Percentiles rank a stretch among this genome's conserved stretches.
phyloP scores from a whole-genome alignment of 768 basidiomycete species.

The Crucibulum laeve region DNA sequence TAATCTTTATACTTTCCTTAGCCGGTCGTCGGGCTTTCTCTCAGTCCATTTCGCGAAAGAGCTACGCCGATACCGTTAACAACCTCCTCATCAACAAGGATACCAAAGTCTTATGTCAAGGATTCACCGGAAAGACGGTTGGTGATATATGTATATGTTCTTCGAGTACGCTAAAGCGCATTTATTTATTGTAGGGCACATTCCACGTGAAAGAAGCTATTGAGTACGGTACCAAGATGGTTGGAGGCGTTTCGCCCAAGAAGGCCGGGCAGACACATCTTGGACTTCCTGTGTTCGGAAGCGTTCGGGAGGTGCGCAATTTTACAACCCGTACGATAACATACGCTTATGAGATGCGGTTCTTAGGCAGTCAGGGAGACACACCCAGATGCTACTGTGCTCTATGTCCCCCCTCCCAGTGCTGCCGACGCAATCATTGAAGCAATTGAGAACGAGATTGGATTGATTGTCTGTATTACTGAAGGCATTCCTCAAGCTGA shows the following conservation, averaged over 20 bases:
- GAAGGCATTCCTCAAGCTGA: slow-evolving; percentile 98
- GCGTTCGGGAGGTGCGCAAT: slow-evolving; percentile 75
- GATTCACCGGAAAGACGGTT: slow-evolving; percentile 94
- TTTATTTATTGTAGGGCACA: slow-evolving; percentile 59
- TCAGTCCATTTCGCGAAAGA: slow-evolving; percentile 64
- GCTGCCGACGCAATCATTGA: slow-evolving; percentile 98
- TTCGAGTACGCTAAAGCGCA: not conserved
- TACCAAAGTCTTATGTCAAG: slow-evolving; percentile 91
- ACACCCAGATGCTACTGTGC: slow-evolving; percentile 88
- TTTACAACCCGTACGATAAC: not conserved
- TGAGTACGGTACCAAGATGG: slow-evolving; percentile 95
- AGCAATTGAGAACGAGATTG: slow-evolving; percentile 97
- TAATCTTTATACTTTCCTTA: slow-evolving; percentile 15
- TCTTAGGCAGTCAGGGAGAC: slow-evolving; percentile 80
- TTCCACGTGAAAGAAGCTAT: slow-evolving; percentile 95
- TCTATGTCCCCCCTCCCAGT: slow-evolving; percentile 96
- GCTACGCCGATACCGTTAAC: slow-evolving; percentile 85
- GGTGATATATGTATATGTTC: slow-evolving; percentile 15
- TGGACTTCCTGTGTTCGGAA: slow-evolving; percentile 91
- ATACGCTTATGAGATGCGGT: not conserved
- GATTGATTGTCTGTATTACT: slow-evolving; percentile 95
- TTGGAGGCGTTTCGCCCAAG: slow-evolving; percentile 94
- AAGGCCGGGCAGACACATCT: slow-evolving; percentile 96
- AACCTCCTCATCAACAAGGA: slow-evolving; percentile 94
- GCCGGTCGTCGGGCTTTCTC: slow-evolving; percentile 80